These are phyloP conservation scores for Inonotus obliquus DNA, from an alignment of 1,284 basidiomycete species.

Conservation along the genomic window DNA sequence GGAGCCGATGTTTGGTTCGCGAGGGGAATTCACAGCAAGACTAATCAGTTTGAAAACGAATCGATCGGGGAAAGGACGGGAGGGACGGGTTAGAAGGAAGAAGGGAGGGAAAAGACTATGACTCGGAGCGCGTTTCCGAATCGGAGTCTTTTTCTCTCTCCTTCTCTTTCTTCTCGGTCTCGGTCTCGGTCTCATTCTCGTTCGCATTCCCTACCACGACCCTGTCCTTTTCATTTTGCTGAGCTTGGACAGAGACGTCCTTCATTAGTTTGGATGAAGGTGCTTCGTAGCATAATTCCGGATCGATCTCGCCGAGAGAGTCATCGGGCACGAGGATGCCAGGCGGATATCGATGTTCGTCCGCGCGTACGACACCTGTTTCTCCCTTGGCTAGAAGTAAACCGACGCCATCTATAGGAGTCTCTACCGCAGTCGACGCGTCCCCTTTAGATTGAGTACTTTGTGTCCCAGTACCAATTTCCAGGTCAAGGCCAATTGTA, in stretches of 20 bases:
- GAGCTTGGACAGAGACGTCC: not conserved
- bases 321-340: not conserved
- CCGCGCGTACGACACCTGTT: not conserved
- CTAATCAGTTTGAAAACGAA: not conserved
- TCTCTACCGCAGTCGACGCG: conserved; percentile 9
- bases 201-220: too few relatives aligned
- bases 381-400: not conserved
- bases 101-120: too few relatives aligned
- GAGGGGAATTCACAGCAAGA: not conserved
- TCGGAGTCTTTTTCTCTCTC: not conserved
- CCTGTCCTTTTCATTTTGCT: too few relatives aligned
- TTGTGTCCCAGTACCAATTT: not conserved
- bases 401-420: not conserved
- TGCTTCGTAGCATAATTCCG: not conserved
- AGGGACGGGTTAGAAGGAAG: too few relatives aligned
- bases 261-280: not conserved
- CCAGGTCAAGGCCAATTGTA: not conserved
- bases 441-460: not conserved
- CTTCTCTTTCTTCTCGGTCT: too few relatives aligned
- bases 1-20: too few relatives aligned
- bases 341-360: not conserved
- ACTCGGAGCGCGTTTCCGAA: not conserved
- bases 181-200: too few relatives aligned
- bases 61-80: not conserved
- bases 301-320: not conserved